Evolutionary conservation across 768 basidiomycete species (phyloP).

Genomic region (Lactarius vividus): DNA sequence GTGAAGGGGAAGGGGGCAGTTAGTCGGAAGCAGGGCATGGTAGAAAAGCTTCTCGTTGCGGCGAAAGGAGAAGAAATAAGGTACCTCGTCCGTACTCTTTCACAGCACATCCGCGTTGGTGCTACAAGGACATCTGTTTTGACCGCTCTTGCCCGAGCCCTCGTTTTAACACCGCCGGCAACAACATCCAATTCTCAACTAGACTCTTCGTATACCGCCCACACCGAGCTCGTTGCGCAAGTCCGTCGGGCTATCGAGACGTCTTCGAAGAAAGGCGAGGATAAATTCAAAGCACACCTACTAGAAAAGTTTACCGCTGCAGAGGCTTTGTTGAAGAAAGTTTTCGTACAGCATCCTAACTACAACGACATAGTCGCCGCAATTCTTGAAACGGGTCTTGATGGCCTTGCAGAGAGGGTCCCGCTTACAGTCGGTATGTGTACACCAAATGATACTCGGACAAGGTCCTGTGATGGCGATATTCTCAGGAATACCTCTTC

Average conservation of each 20-base stretch:
- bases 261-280: conserved; percentile 35
- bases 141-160: conserved; percentile 74
- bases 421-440: conserved; percentile 66
- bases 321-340: conserved; percentile 62
- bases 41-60: conserved; percentile 78
- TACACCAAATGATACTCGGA: conserved; percentile 1
- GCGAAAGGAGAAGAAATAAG: conserved; percentile 87
- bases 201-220: conserved; percentile 35
- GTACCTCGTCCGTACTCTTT: conserved; percentile 73
- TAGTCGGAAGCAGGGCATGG: conserved; percentile 71
- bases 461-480: conserved; percentile 20
- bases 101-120: conserved; percentile 78
- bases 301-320: conserved; percentile 49
- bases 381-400: conserved; percentile 58
- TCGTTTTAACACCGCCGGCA: conserved; percentile 55
- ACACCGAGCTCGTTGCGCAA: conserved; percentile 34
- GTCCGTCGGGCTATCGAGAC: conserved; percentile 29
- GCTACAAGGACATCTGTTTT: conserved; percentile 83
- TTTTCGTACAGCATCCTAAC: conserved; percentile 77
- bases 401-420: conserved; percentile 56
- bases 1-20: conserved; percentile 75
- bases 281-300: conserved; percentile 39
- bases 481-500: conserved; percentile 70
- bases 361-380: conserved; percentile 67
- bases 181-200: conserved; percentile 29